Conservation (phyloP, 2,329 filamentous ascomycete genomes). For the Penicillium sp. region DNA sequence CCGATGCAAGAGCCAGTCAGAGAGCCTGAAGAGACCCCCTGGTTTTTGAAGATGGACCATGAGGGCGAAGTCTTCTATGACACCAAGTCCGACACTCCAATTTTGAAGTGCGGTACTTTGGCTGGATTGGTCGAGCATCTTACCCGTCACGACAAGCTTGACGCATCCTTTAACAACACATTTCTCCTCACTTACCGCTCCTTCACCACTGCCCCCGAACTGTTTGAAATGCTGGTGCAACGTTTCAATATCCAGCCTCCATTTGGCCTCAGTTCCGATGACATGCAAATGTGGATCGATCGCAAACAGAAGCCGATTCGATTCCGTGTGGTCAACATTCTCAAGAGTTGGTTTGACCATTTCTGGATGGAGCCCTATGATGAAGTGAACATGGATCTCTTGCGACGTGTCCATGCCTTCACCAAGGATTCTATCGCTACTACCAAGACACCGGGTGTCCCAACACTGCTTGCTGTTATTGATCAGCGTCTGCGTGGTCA, state of each 20-base stretch:
- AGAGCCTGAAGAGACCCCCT: slow-evolving; percentile 72
- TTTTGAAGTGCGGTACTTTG: slow-evolving; percentile 84
- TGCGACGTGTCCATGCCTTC: slow-evolving; percentile 86
- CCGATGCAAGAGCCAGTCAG: slow-evolving; percentile 42
- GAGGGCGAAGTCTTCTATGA: slow-evolving; percentile 90
- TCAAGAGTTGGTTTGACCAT: slow-evolving; percentile 97
- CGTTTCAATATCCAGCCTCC: slow-evolving; percentile 92
- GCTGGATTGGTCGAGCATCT: slow-evolving; percentile 89
- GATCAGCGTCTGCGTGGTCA: slow-evolving; percentile 87
- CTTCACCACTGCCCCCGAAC: slow-evolving; percentile 83
- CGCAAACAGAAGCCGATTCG: slow-evolving; percentile 94
- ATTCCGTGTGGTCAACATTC: slow-evolving; percentile 93
- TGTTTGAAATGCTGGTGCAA: slow-evolving; percentile 89
- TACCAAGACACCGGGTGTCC: slow-evolving; percentile 86
- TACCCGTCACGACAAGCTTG: slow-evolving; percentile 91
- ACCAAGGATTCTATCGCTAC: slow-evolving; percentile 89
- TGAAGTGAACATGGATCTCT: slow-evolving; percentile 77
- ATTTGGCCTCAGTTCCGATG: slow-evolving; percentile 68
- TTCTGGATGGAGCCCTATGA: slow-evolving; percentile 98
- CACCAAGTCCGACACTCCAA: slow-evolving; percentile 69
- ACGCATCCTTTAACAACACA: slow-evolving; percentile 94
- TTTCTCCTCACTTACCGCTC: slow-evolving; percentile 96
- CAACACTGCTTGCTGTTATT: slow-evolving; percentile 77
- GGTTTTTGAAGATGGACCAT: slow-evolving; percentile 80
- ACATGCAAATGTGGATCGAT: slow-evolving; percentile 86